phyloP scores from a whole-genome alignment of 129 eudicot species.

The Solidago caesia region DNA sequence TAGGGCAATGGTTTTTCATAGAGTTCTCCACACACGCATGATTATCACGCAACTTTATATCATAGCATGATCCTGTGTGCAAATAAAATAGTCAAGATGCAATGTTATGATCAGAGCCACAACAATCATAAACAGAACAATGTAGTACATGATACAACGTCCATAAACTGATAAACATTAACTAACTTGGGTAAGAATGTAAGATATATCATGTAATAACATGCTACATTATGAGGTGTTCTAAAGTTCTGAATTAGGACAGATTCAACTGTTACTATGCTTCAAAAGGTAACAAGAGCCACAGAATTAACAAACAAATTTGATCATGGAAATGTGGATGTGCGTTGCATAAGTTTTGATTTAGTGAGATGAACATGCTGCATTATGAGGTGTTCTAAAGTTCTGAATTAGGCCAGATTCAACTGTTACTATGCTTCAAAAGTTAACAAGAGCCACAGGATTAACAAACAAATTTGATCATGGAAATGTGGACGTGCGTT shows the following conservation, averaged over 20 bases:
- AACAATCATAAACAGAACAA: too few relatives aligned
- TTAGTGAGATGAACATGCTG: background rate
- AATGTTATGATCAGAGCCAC: background rate
- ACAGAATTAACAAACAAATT: background rate
- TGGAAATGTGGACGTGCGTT: background rate
- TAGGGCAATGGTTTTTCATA: conserved; percentile 80
- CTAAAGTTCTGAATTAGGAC: too few relatives aligned
- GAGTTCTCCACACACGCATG: conserved; percentile 80
- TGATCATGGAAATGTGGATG: background rate
- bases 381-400: too few relatives aligned
- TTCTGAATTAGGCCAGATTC: too few relatives aligned
- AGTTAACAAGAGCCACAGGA: background rate
- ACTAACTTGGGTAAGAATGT: background rate
- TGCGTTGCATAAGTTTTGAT: too few relatives aligned
- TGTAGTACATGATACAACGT: too few relatives aligned
- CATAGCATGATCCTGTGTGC: conserved; percentile 76
- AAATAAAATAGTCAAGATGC: conserved; percentile 16
- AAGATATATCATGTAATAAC: too few relatives aligned
- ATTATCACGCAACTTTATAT: conserved; percentile 49
- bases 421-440: background rate
- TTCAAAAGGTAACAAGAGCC: background rate
- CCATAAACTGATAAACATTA: background rate
- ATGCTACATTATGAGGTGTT: too few relatives aligned
- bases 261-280: background rate
- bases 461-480: background rate